Conservation (phyloP, 2,329 filamentous ascomycete species). For the Aaosphaeria pasadenensis region DNA sequence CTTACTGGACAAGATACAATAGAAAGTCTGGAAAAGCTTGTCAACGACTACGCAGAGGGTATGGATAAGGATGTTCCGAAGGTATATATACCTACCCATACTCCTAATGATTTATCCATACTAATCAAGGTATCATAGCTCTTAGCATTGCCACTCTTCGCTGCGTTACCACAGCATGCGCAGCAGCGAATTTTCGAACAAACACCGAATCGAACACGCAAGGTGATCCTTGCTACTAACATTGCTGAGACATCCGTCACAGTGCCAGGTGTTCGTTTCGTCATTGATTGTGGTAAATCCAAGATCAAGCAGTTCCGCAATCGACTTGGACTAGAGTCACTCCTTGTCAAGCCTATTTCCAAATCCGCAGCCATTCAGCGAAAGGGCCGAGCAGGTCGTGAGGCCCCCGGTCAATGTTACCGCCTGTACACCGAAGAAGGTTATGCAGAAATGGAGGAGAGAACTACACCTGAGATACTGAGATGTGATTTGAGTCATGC, state of each 20-base stretch:
- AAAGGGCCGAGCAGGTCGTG: slow-evolving; percentile 87
- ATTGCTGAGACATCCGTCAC: slow-evolving; percentile 99
- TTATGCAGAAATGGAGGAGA: slow-evolving; percentile 67
- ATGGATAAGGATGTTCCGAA: slow-evolving; percentile 74
- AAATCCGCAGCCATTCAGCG: slow-evolving; percentile 91
- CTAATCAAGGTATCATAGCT: slow-evolving; percentile 39
- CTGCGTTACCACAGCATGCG: slow-evolving; percentile 79
- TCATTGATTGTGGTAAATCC: slow-evolving; percentile 89
- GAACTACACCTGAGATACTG: slow-evolving; percentile 83
- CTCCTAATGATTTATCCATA: background rate
- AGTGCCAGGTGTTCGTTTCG: slow-evolving; percentile 85
- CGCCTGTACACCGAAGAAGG: slow-evolving; percentile 80
- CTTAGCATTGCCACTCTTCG: slow-evolving; percentile 77
- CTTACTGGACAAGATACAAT: slow-evolving; percentile 92
- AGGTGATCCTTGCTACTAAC: slow-evolving; percentile 90
- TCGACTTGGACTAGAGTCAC: slow-evolving; percentile 81
- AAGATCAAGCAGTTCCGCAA: slow-evolving; percentile 91
- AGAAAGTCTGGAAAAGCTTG: slow-evolving; percentile 72
- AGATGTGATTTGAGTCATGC: slow-evolving; percentile 85
- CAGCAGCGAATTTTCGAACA: slow-evolving; percentile 85
- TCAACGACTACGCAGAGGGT: slow-evolving; percentile 73
- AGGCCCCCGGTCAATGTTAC: slow-evolving; percentile 86
- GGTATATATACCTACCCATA: slow-evolving; percentile 33
- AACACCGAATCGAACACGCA: slow-evolving; percentile 71
- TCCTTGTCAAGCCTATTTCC: slow-evolving; percentile 86